phyloP scores from a whole-genome alignment of 495 filamentous ascomycete genomes.

The Tetracladium setigerum region DNA sequence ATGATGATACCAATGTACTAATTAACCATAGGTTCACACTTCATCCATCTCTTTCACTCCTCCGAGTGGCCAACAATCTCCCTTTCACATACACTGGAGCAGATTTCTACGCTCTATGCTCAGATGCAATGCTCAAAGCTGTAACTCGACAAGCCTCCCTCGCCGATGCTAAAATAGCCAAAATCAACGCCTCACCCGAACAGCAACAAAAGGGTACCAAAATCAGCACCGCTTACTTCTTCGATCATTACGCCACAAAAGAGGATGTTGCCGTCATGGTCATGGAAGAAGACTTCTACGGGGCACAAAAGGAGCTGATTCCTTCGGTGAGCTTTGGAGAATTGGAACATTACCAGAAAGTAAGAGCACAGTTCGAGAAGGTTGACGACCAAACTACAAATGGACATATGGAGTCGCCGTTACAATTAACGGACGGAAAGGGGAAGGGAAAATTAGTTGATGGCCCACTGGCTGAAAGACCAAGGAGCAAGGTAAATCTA shows the following conservation, averaged over 20 bases:
- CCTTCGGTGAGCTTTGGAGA: slow-evolving; percentile 90
- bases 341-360: slow-evolving; percentile 81
- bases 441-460: slow-evolving; percentile 39
- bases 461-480: slow-evolving; percentile 1
- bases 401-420: slow-evolving; percentile 10
- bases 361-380: slow-evolving; percentile 73
- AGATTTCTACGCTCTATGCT: slow-evolving; percentile 93
- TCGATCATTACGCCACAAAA: slow-evolving; percentile 78
- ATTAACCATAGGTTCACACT: slow-evolving; percentile 61
- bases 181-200: slow-evolving; percentile 35
- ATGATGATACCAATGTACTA: slow-evolving; percentile 13
- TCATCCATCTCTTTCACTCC: slow-evolving; percentile 64
- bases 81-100: slow-evolving; percentile 97
- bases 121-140: slow-evolving; percentile 97
- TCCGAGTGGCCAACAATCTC: slow-evolving; percentile 62
- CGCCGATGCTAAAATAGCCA: slow-evolving; percentile 77
- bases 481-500: slow-evolving; percentile 31
- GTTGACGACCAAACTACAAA: slow-evolving; percentile 33
- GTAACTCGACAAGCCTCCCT: slow-evolving; percentile 81
- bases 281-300: slow-evolving; percentile 75
- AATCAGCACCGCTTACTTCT: slow-evolving; percentile 83
- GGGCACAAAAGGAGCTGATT: slow-evolving; percentile 77
- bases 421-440: slow-evolving; percentile 31
- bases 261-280: slow-evolving; percentile 84
- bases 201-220: not conserved